These are phyloP conservation scores for Penicillium corylophilum DNA, from an alignment of 2,329 filamentous ascomycete species.

Conservation along the genomic window DNA sequence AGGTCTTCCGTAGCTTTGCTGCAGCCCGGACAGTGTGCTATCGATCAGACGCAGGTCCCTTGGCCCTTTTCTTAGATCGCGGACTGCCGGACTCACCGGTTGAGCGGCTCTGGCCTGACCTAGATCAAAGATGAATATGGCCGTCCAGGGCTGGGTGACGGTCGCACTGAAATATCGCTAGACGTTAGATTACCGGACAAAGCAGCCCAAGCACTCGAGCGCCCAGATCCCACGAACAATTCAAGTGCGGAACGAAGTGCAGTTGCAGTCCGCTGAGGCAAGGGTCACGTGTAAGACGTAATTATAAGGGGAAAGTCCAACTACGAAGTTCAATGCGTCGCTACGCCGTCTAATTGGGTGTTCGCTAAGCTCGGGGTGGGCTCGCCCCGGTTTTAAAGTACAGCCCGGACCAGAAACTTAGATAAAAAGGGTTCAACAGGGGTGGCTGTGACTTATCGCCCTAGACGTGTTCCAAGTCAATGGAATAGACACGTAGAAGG, in stretches of 20 bases:
- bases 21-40: background rate
- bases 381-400: background rate
- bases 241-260: background rate
- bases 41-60: background rate
- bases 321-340: background rate
- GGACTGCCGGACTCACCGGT: background rate
- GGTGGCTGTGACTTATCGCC: too few relatives aligned
- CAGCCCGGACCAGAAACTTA: too few relatives aligned
- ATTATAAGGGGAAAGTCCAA: slow-evolving; percentile 1
- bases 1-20: background rate
- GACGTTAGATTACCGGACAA: background rate
- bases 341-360: slow-evolving; percentile 1
- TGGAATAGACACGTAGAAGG: too few relatives aligned
- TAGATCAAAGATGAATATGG: background rate
- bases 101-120: background rate
- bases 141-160: background rate
- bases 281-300: slow-evolving; percentile 14
- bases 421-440: too few relatives aligned
- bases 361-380: background rate
- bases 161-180: background rate
- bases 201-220: background rate
- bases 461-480: too few relatives aligned
- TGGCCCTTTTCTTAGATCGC: background rate
- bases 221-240: background rate
- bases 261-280: background rate